These are phyloP conservation scores for Helianthus tuberosus DNA, from an alignment of 129 eudicot genomes.

Conservation along the genomic window DNA sequence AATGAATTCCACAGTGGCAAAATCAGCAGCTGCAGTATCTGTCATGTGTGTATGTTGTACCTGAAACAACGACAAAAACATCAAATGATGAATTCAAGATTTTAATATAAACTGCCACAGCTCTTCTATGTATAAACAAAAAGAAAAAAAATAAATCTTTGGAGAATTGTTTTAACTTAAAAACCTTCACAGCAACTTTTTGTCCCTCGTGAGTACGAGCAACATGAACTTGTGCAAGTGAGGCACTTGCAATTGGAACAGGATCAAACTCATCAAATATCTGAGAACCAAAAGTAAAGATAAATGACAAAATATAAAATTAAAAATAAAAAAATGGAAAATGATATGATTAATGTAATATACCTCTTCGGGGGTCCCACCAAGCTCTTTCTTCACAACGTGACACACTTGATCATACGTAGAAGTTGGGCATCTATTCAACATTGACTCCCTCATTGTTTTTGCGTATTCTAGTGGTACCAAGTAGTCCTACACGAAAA, in stretches of 20 bases:
- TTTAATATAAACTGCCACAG: not conserved
- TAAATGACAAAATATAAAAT: conserved; percentile 9
- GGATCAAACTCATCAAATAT: conserved; percentile 84
- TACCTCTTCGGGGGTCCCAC: conserved; percentile 90
- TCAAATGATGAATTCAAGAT: conserved; percentile 1
- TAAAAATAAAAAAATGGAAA: not conserved
- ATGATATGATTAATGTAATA: conserved; percentile 1
- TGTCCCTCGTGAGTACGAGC: conserved; percentile 81
- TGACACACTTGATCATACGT: conserved; percentile 83
- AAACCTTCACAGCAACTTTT: conserved; percentile 96
- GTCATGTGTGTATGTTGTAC: conserved; percentile 97
- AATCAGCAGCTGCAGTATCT: conserved; percentile 95
- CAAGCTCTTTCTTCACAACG: conserved; percentile 92
- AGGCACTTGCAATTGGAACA: conserved; percentile 96
- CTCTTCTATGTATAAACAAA: not conserved
- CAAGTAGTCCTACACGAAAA: conserved; percentile 67
- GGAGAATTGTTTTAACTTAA: conserved; percentile 9
- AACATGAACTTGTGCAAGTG: conserved; percentile 96
- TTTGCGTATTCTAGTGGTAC: conserved; percentile 83
- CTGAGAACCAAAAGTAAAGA: conserved; percentile 39
- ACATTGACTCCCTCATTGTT: conserved; percentile 86
- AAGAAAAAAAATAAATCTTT: not conserved
- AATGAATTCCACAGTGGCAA: conserved; percentile 88
- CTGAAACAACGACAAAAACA: conserved; percentile 38
- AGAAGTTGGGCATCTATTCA: conserved; percentile 91